Evolutionary conservation across 2,329 filamentous ascomycete species (phyloP).

Genomic region (Aureobasidium sp.): DNA sequence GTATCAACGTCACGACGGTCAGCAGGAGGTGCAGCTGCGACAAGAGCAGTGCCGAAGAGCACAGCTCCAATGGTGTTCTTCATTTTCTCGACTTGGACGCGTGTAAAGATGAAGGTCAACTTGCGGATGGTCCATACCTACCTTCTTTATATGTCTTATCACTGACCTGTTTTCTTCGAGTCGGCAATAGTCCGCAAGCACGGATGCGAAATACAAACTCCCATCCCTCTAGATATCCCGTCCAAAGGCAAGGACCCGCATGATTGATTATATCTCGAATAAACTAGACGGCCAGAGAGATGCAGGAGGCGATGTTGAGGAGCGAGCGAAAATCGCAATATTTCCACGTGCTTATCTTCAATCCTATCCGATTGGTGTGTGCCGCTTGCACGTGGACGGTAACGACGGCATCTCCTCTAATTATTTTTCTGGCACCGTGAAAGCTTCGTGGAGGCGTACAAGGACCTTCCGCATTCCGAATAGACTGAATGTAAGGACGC

Average conservation of each 20-base stretch:
- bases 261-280: neutral
- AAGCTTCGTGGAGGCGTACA: neutral
- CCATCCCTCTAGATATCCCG: neutral
- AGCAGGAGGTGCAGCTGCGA: conserved; percentile 7
- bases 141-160: conserved; percentile 3
- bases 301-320: neutral
- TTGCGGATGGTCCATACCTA: neutral
- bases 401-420: neutral
- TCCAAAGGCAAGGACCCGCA: neutral
- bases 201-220: neutral
- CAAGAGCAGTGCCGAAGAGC: conserved; percentile 4
- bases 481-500: neutral
- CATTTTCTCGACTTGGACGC: conserved; percentile 2
- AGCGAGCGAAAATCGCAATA: neutral
- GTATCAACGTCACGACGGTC: conserved; percentile 33
- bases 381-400: neutral
- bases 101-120: neutral
- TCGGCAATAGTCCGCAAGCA: neutral
- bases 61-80: conserved; percentile 11
- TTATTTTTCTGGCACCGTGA: neutral
- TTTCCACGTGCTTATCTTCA: conserved; percentile 3
- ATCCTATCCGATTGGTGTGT: neutral
- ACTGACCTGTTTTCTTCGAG: neutral
- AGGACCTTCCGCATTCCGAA: conserved; percentile 7
- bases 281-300: neutral